Base-by-base conservation (phyloP, 1,284 basidiomycete genomes). In the Microbotryomycetes sp. region DNA sequence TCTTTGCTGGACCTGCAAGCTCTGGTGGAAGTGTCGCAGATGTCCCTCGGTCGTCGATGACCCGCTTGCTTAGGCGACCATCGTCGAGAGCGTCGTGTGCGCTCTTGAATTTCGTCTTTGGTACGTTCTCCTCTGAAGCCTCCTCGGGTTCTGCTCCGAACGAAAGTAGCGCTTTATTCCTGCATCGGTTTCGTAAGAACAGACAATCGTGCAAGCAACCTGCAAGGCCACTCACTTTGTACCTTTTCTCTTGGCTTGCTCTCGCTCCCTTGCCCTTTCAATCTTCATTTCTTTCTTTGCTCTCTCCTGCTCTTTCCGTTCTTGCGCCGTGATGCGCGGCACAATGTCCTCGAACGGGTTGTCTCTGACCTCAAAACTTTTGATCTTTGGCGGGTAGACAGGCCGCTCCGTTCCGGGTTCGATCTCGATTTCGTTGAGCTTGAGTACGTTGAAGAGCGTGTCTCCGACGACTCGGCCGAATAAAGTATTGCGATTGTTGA, bases 341-440 rank as follows among this genome's bases (percentile, higher is more conserved):
- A 92, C 82, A 67, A 97, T 94, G 72, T 97, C 92, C 52, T 86
- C 83, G 73, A 96, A 97, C 0, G 94, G 93, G 72, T 97, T 94
- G 60, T 96, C 90, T 21, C 54, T 23, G 1, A 66, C 52, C 47
- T 60, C 59, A 35, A 60, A 56, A 23, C 54, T 50, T 66, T 85
- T 86, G 73, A 98, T 89, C 73, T 89, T 92, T 0, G 92, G 91
- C 0, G 94, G 91, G 66, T 94, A 93, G 54, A 92, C 74, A 1
- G 94, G 94, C 54, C 85, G 79, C 49, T 81, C 83, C 0, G 66
- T 59, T 5, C 57, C 57, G 0, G 70, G 67, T 73, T 85, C 88
- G 52, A 94, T 78, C 76, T 97, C 94, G 76, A 88, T 82, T 71
- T 92, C 86, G 3, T 89, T 87, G 49, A 97, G 89, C 35, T 73